phyloP scores from a whole-genome alignment of 2,329 filamentous ascomycete species.

The Neofusicoccum cordaticola region DNA sequence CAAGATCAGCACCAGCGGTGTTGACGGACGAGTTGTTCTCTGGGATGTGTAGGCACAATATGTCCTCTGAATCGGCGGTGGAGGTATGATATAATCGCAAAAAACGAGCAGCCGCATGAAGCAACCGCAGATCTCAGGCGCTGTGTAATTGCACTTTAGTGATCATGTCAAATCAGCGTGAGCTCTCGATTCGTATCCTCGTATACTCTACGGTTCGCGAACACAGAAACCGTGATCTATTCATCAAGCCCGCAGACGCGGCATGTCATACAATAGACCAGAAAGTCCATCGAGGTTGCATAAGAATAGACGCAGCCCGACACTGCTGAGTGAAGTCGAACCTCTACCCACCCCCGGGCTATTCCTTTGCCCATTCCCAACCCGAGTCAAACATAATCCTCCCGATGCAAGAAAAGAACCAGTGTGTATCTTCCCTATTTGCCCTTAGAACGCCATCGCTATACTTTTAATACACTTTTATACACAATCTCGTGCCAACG shows the following conservation, averaged over 20 bases:
- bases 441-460: constrained; percentile 8
- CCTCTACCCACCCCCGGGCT: not conserved
- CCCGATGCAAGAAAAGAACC: not conserved
- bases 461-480: constrained; percentile 13
- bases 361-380: not conserved
- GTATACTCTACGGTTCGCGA: not conserved
- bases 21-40: constrained; percentile 48
- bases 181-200: not conserved
- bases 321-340: not conserved
- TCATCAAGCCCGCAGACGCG: not conserved
- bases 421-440: not conserved
- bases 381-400: not conserved
- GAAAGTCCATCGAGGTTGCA: not conserved
- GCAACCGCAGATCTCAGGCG: not conserved
- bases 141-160: not conserved
- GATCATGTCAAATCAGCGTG: not conserved
- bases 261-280: not conserved
- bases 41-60: constrained; percentile 40
- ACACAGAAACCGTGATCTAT: not conserved
- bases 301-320: not conserved
- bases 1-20: constrained; percentile 71
- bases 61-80: not conserved
- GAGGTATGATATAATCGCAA: not conserved
- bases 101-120: not conserved
- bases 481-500: not conserved